Base-by-base conservation (phyloP, 441 rosid species). In the Mallotus repandus region DNA sequence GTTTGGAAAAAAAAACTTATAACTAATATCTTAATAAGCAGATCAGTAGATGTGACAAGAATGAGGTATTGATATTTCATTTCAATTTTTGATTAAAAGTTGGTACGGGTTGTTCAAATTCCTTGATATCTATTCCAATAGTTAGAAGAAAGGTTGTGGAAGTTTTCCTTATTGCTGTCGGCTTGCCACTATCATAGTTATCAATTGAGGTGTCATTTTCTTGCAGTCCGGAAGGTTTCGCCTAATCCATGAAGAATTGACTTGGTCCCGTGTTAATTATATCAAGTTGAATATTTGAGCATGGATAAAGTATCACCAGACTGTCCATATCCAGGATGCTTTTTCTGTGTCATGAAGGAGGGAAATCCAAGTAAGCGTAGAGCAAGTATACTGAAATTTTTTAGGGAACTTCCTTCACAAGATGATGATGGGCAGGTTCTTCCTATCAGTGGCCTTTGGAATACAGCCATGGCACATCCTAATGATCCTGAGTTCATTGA, bases 381-480 rank as follows among this genome's bases (percentile, higher is more conserved):
- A 75, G 91, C 92, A 0, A 89, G 97, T 77, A 93, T 93, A 74
- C 77, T 89, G 82, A 95, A 93, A 80, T 95, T 93, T 85, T 95
- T 95, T 71, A 79, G 97, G 58, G 98, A 95, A 74, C 93, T 95
- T 77, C 99, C 98, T 80, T 87, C 93, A 38, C 98, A 93, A 71
- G 99, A 95, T 76, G 96, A 91, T 72, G 97, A 95, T 73, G 98
- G 95, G 65, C 99, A 93, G 81, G 99, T 95, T 74, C 94, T 95
- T 71, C 97, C 99, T 16, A 93, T 95, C 68, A 95, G 98, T 68
- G 99, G 99, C 58, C 92, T 95, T 50, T 95, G 99, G 98, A 95
- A 95, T 86, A 95, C 99, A 66, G 97, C 99, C 54, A 95, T 93
- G 99, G 98, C 99, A 21, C 98, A 95, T 79, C 99, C 99, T n/a